Conservation (phyloP, 768 basidiomycete genomes). For the Porpolomopsis calyptriformis region DNA sequence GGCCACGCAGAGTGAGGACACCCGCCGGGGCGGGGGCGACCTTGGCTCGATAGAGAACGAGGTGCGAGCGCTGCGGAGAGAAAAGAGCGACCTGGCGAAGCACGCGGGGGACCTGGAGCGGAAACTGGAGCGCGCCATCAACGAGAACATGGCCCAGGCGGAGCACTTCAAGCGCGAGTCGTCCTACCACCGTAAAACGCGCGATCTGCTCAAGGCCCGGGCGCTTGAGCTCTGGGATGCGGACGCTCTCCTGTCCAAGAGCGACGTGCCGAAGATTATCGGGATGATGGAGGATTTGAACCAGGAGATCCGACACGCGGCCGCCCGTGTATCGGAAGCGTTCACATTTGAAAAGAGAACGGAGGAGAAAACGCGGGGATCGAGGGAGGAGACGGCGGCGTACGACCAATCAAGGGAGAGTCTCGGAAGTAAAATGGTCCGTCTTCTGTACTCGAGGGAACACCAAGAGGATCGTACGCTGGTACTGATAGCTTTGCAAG, state of each 20-base stretch:
- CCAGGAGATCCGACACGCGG: background rate
- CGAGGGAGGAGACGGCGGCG: background rate
- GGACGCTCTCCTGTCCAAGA: background rate
- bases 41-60: background rate
- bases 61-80: background rate
- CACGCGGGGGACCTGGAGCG: background rate
- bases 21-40: background rate
- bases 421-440: background rate
- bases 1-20: background rate
- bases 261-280: slow-evolving; percentile 1
- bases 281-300: slow-evolving; percentile 1
- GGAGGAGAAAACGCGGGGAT: background rate
- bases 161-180: background rate
- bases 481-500: slow-evolving; percentile 3
- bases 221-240: background rate
- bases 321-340: background rate
- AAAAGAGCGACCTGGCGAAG: background rate
- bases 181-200: background rate
- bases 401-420: background rate
- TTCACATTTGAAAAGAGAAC: background rate
- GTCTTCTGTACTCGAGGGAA: background rate
- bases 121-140: background rate
- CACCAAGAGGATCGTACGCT: background rate
- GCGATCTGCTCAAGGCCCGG: slow-evolving; percentile 1
- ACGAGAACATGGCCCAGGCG: background rate